These are phyloP conservation scores for Erigeron philadelphicus DNA, from an alignment of 140 eudicot genomes.

Conservation along the genomic window DNA sequence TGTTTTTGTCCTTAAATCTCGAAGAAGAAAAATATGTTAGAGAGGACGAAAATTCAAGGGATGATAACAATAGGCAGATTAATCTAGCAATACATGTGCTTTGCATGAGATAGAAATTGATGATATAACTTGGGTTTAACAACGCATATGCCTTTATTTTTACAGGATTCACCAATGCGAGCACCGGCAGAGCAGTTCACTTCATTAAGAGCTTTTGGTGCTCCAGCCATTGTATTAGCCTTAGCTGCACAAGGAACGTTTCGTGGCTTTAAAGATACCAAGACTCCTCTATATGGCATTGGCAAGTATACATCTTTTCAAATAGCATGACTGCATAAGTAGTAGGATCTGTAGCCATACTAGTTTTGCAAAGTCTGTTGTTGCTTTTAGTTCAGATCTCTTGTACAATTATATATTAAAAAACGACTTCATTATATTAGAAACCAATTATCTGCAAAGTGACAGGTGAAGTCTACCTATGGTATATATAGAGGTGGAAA, in stretches of 20 bases:
- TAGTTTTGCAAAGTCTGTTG: neutral
- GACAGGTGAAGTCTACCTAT: neutral
- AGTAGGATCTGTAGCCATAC: neutral
- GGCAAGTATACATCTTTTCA: slow-evolving; percentile 51
- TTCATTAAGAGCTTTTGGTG: slow-evolving; percentile 83
- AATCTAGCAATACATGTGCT: neutral
- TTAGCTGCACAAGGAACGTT: slow-evolving; percentile 98
- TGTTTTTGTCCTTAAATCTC: neutral
- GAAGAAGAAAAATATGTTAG: neutral
- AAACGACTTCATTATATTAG: neutral
- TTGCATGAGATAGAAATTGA: neutral
- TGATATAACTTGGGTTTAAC: slow-evolving; percentile 9
- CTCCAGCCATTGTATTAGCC: slow-evolving; percentile 88
- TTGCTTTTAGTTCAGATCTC: neutral
- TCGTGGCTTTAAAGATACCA: slow-evolving; percentile 91
- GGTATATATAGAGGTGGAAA: neutral
- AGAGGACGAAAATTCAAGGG: neutral
- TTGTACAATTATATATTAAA: neutral
- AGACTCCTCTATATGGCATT: slow-evolving; percentile 88
- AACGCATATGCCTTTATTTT: neutral
- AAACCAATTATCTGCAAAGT: neutral
- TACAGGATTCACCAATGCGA: slow-evolving; percentile 91
- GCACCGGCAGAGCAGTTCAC: slow-evolving; percentile 82
- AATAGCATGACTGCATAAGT: neutral
- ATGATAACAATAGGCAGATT: neutral